Base-by-base conservation (phyloP, 495 filamentous ascomycete genomes). In the Elasticomyces elasticus region DNA sequence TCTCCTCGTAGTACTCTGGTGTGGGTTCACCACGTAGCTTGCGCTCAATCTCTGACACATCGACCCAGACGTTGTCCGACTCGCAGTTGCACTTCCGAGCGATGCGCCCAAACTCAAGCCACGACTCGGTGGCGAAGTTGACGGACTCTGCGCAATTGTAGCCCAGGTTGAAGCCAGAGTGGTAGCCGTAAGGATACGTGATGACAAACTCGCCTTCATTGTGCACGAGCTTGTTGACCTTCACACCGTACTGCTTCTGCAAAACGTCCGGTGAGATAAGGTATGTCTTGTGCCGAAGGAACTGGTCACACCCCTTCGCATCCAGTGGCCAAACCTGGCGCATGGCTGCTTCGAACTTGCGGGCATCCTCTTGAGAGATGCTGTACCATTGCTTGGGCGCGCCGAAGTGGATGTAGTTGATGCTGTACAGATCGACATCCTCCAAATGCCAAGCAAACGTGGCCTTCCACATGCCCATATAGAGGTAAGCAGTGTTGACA, bases 311-410 rank as follows among this genome's bases (percentile, higher is more conserved):
- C 43, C 86, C 89, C 69, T 96, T 98, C n/a, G 90, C 87, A 65
- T 97, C 94, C 25, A 82, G 85, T 2, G 91, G 87, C 88, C 89
- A 98, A 49, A 95, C 86, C 53, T 68, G 74, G 65, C 86, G 89
- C 92, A 98, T 98, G 43, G 88, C 90, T 9, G 83, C 81, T 69
- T 98, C 92, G 66, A 98, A 98, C 10, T 83, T 79, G 45, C 87
- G 77, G n/a, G 92, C 92, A 69, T 98, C 92, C 51, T 84, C 85
- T 66, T 96, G 94, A 1, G 91, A 94, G 55, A 98, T 98, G 67
- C 89, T 95, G 71, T 98, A 98, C 92, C 92, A 98, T 65, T 98
- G 92, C 67, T 98, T 98, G 4, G 92, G 92, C 11, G 92, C 92
- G 40, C 92, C 92, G 66, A 98, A 98, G 66, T 98, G 92, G 55